These are phyloP conservation scores for Globisporangium irregulare DNA, from an alignment of 352 stramenopile genomes.

Conservation along the genomic window DNA sequence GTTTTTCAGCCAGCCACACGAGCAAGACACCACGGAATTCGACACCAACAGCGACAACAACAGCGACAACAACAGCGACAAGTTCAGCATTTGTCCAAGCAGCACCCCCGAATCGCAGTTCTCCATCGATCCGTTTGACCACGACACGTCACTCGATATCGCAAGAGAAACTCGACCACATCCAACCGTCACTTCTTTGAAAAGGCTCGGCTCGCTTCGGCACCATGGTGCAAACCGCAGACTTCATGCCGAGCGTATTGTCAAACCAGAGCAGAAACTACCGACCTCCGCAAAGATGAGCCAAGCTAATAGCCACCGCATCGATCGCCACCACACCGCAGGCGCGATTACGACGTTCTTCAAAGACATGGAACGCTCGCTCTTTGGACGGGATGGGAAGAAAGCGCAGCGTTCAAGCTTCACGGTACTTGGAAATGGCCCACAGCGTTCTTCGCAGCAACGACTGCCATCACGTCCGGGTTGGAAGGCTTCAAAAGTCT, in stretches of 20 bases:
- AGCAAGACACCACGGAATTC: background rate
- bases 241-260: background rate
- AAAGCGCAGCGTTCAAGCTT: background rate
- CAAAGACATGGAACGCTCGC: constrained; percentile 14
- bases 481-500: background rate
- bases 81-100: constrained; percentile 14
- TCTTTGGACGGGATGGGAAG: constrained; percentile 10
- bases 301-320: background rate
- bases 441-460: background rate
- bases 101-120: constrained; percentile 11
- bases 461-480: background rate
- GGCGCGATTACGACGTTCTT: constrained; percentile 14
- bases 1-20: background rate
- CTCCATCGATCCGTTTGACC: constrained; percentile 11
- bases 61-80: background rate
- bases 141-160: background rate
- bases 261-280: background rate
- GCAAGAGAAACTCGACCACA: constrained; percentile 5
- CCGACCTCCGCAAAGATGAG: background rate
- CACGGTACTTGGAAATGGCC: background rate
- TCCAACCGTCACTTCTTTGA: background rate
- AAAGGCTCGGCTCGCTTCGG: background rate
- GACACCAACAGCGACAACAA: background rate
- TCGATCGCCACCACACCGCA: background rate
- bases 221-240: background rate